Base-by-base conservation (phyloP, 139 green algal genomes). In the Chlorella ohadii region DNA sequence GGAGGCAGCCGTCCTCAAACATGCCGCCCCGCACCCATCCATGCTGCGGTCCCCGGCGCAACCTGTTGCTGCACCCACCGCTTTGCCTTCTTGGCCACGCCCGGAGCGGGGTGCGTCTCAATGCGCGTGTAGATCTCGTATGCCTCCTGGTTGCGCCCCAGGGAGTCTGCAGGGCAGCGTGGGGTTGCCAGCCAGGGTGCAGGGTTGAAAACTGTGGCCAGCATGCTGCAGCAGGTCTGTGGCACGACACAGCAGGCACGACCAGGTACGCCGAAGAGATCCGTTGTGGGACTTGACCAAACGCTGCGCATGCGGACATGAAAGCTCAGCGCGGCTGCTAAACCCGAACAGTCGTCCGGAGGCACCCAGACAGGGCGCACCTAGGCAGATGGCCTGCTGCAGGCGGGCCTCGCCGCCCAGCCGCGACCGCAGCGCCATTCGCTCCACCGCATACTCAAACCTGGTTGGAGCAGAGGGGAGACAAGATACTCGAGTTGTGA, bases 321-420 rank as follows among this genome's bases (percentile, higher is more conserved):
- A 6, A 51, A 51, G 44, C 7, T 51, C 44, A n/a, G n/a, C n/a
- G n/a, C n/a, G n/a, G n/a, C n/a, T n/a, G n/a, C n/a, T n/a, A n/a
- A n/a, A n/a, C n/a, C n/a, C n/a, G n/a, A n/a, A n/a, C n/a, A n/a
- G n/a, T n/a, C n/a, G n/a, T n/a, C n/a, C n/a, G n/a, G 44, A 6
- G 9, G 44, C 44, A 51, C 44, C 44, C 44, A 51, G 44, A 51
- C 44, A 51, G 44, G 44, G 51, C 33, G 31, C 65, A 72, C n/a
- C 65, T 27, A 98, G 87, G 79, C 93, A 96, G 51, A 98, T 91
- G 11, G 95, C 95, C 39, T 93, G 82, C 83, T 96, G 91, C 63
- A 98, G 87, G 0, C 82, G 84, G 0, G 90, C 94, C 61, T 91
- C 56, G 15, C 95, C 95, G 36, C 96, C 95, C 56, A 95, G 61